Percentiles rank a stretch among this genome's conserved stretches.
phyloP scores from a whole-genome alignment of 371 early-diverging fungal species.

The Actinomortierella ambigua region DNA sequence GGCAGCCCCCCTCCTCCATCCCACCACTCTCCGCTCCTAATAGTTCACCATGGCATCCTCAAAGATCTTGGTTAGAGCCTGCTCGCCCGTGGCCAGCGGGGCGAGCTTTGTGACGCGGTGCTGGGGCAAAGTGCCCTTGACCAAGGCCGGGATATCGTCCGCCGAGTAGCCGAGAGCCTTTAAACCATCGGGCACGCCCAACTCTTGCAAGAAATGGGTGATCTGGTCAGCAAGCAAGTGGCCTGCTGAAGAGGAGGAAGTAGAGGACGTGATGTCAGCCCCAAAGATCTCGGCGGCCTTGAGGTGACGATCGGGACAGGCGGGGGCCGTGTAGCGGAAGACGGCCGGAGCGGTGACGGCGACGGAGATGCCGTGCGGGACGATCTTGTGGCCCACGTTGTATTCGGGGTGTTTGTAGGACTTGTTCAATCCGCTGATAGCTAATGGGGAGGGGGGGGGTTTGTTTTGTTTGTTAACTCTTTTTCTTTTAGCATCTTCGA shows the following conservation, averaged over 20 bases:
- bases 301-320: slow-evolving; percentile 86
- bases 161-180: slow-evolving; percentile 78
- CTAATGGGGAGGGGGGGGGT: slow-evolving; percentile 48
- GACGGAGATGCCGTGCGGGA: slow-evolving; percentile 74
- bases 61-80: slow-evolving; percentile 71
- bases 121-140: slow-evolving; percentile 89
- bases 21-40: slow-evolving; percentile 26
- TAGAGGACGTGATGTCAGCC: slow-evolving; percentile 49
- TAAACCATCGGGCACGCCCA: slow-evolving; percentile 87
- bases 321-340: slow-evolving; percentile 80
- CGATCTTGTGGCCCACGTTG: slow-evolving; percentile 64
- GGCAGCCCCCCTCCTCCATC: background rate
- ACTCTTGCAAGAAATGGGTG: slow-evolving; percentile 71
- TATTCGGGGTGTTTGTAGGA: slow-evolving; percentile 85
- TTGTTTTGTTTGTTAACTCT: too few relatives aligned
- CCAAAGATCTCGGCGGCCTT: slow-evolving; percentile 85
- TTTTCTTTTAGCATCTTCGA: too few relatives aligned
- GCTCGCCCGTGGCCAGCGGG: slow-evolving; percentile 74
- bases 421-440: slow-evolving; percentile 87
- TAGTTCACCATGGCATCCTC: slow-evolving; percentile 73
- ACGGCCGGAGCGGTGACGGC: slow-evolving; percentile 90
- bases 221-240: slow-evolving; percentile 77
- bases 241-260: slow-evolving; percentile 78
- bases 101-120: slow-evolving; percentile 92
- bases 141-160: slow-evolving; percentile 73